Percentiles rank a stretch among this genome's conserved stretches.
Evolutionary conservation across 1,284 basidiomycete species (phyloP).

Genomic region (Pulchroboletus neoregius): DNA sequence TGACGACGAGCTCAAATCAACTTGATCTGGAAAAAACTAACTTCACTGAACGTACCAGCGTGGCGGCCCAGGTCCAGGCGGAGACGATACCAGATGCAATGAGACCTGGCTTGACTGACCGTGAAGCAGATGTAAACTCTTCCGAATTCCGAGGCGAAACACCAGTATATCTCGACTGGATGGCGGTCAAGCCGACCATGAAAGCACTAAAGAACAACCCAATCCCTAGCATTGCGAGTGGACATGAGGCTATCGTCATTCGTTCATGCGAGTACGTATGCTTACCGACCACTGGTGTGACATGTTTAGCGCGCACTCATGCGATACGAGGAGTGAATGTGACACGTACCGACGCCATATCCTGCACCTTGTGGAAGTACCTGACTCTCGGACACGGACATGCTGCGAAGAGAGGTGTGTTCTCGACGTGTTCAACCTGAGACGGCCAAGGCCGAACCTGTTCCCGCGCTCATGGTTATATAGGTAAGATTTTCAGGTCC

Average conservation of each 20-base stretch:
- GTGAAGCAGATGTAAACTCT: conserved; percentile 81
- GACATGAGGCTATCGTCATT: neutral
- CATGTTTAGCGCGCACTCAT: neutral
- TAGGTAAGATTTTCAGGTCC: neutral
- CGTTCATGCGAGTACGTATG: neutral
- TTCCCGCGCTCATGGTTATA: conserved; percentile 10
- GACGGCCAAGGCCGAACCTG: neutral
- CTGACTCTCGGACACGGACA: conserved; percentile 32
- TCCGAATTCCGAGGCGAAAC: conserved; percentile 69
- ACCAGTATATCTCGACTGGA: conserved; percentile 70
- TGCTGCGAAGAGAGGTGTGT: conserved; percentile 4
- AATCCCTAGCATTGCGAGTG: conserved; percentile 49
- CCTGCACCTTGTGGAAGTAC: conserved; percentile 67
- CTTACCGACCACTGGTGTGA: conserved; percentile 46
- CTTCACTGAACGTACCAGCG: conserved; percentile 44
- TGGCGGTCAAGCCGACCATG: conserved; percentile 67
- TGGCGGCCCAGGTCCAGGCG: conserved; percentile 83
- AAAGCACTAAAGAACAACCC: conserved; percentile 79
- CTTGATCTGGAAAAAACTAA: neutral
- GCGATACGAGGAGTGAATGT: neutral
- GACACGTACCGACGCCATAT: conserved; percentile 74
- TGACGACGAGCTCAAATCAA: conserved; percentile 24
- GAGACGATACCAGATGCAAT: conserved; percentile 89
- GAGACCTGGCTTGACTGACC: conserved; percentile 82
- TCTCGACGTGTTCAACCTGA: conserved; percentile 1